Conservation (phyloP, 2,329 filamentous ascomycete genomes). For the Trichothecium sympodiale region DNA sequence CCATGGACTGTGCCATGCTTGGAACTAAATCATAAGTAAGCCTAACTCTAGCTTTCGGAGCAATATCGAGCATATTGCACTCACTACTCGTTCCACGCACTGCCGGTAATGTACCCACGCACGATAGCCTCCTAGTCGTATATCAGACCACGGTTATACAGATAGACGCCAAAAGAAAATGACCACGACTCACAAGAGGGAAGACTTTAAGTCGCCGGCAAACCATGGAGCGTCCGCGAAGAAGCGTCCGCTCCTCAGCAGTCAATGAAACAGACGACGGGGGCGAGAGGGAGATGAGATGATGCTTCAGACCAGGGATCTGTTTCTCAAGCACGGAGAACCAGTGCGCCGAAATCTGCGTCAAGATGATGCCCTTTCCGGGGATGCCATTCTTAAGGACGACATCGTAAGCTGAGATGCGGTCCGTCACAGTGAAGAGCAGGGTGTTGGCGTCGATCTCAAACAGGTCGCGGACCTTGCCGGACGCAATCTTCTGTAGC, state of each 20-base stretch:
- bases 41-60: no score
- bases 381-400: conserved; percentile 62
- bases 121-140: conserved; percentile 27
- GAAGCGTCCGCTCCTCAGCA: conserved; percentile 34
- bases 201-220: conserved; percentile 65
- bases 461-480: conserved; percentile 77
- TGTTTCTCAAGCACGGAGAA: conserved; percentile 34
- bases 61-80: no score
- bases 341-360: conserved; percentile 38
- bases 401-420: conserved; percentile 93
- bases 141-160: neutral
- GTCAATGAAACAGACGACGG: conserved; percentile 17
- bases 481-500: conserved; percentile 24
- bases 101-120: conserved; percentile 82
- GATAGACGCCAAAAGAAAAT: no score
- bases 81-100: conserved; percentile 59
- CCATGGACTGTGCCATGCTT: conserved; percentile 70
- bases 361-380: conserved; percentile 42
- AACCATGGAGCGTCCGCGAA: conserved; percentile 63
- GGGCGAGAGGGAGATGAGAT: conserved; percentile 36
- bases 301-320: conserved; percentile 37
- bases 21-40: conserved; percentile 1
- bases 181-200: conserved; percentile 24
- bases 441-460: conserved; percentile 55
- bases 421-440: conserved; percentile 77